These are phyloP conservation scores for Sugiyamaella boreocaroliniensis DNA, from an alignment of 805 yeast genomes.

Conservation along the genomic window DNA sequence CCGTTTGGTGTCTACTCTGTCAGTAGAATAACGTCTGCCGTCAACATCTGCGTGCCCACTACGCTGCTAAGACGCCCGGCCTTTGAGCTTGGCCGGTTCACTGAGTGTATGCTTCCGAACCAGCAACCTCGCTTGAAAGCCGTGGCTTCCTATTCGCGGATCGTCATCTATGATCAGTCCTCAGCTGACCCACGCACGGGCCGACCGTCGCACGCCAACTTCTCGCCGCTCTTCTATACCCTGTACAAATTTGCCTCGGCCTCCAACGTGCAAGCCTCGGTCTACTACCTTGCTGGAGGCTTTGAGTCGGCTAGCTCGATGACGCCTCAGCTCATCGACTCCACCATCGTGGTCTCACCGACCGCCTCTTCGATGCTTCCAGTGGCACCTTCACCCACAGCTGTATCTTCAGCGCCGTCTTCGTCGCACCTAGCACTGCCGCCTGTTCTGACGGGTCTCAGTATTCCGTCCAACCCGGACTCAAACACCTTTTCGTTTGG, in stretches of 20 bases:
- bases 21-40: conserved; percentile 50
- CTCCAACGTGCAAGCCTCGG: conserved; percentile 15
- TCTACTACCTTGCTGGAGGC: conserved; percentile 27
- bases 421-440: conserved; percentile 5
- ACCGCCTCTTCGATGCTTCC: not conserved
- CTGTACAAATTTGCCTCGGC: conserved; percentile 26
- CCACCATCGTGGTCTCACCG: not conserved
- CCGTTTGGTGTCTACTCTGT: conserved; percentile 69
- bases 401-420: not conserved
- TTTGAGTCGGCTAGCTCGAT: not conserved
- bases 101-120: conserved; percentile 32
- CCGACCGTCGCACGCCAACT: conserved; percentile 8
- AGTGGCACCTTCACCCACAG: not conserved
- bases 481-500: not conserved
- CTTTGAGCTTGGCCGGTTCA: conserved; percentile 45
- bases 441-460: conserved; percentile 26
- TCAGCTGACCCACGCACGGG: conserved; percentile 4
- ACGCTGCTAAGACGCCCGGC: conserved; percentile 72
- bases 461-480: conserved; percentile 16
- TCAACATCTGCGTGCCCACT: conserved; percentile 84
- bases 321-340: not conserved
- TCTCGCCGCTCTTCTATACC: conserved; percentile 23
- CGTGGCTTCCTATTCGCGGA: conserved; percentile 19
- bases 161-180: conserved; percentile 47
- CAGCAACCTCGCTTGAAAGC: conserved; percentile 24